Percentiles rank a stretch among this genome's conserved stretches.
These are phyloP conservation scores for Phytophthora sojae DNA, from an alignment of 352 stramenopile genomes.

Conservation along the genomic window DNA sequence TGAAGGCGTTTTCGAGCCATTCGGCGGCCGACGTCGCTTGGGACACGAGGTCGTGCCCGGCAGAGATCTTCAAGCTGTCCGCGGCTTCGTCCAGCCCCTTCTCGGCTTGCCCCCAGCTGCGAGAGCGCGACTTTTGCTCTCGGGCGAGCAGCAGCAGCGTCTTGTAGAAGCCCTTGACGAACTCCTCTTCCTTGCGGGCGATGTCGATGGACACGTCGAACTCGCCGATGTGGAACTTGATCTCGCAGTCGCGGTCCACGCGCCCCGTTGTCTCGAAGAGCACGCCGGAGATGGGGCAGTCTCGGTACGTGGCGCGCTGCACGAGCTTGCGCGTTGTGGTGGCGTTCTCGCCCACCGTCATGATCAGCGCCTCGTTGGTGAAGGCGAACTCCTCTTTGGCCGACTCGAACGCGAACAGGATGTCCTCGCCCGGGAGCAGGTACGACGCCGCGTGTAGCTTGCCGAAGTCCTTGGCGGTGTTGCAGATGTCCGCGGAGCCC, in stretches of 20 bases:
- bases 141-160: slow-evolving; percentile 49
- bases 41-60: slow-evolving; percentile 31
- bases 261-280: slow-evolving; percentile 64
- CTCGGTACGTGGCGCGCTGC: slow-evolving; percentile 49
- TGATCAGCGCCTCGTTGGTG: slow-evolving; percentile 66
- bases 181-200: slow-evolving; percentile 52
- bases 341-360: slow-evolving; percentile 44
- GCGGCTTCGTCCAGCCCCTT: slow-evolving; percentile 40
- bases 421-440: slow-evolving; percentile 46
- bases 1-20: slow-evolving; percentile 46
- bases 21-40: slow-evolving; percentile 32
- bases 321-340: slow-evolving; percentile 59
- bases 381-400: slow-evolving; percentile 70
- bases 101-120: slow-evolving; percentile 42
- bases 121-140: slow-evolving; percentile 46
- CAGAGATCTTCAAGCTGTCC: slow-evolving; percentile 46
- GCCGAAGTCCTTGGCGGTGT: slow-evolving; percentile 31
- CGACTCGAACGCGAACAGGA: slow-evolving; percentile 68
- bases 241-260: slow-evolving; percentile 69
- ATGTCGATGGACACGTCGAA: slow-evolving; percentile 59
- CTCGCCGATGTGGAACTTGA: slow-evolving; percentile 65
- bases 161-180: slow-evolving; percentile 63
- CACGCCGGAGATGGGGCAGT: slow-evolving; percentile 42
- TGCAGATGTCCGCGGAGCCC: slow-evolving; percentile 64
- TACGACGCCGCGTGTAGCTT: slow-evolving; percentile 46